A percentile compares a stretch with the other conserved stretches of the same genome.
Evolutionary conservation across 331 rosid species (phyloP).

Genomic region (Dryas integrifolia): DNA sequence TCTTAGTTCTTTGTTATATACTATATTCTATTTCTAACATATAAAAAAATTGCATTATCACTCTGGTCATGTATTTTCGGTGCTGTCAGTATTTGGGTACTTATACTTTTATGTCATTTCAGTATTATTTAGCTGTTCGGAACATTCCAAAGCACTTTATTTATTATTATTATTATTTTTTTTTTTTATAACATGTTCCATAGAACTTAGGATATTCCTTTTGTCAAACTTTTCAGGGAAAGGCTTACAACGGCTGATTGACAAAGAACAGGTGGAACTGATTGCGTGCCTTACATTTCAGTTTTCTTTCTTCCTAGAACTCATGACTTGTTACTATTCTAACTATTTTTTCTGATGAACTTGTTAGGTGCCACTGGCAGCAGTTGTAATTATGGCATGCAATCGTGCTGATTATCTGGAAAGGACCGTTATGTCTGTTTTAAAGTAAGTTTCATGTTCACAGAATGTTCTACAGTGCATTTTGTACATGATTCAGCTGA

Average conservation of each 20-base stretch:
- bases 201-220: conserved; percentile 33
- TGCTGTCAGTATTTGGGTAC: background rate
- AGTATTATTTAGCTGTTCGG: conserved; percentile 10
- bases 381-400: conserved; percentile 98
- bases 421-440: conserved; percentile 70
- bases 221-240: conserved; percentile 58
- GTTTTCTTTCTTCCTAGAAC: conserved; percentile 23
- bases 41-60: too few relatives aligned
- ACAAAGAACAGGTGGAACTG: conserved; percentile 63
- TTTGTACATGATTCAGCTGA: conserved; percentile 27
- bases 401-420: conserved; percentile 94
- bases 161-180: background rate
- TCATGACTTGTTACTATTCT: conserved; percentile 19
- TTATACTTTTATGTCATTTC: conserved; percentile 4
- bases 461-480: conserved; percentile 12
- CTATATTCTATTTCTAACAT: background rate
- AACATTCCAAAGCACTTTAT: background rate
- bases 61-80: background rate
- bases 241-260: conserved; percentile 55
- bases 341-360: conserved; percentile 28
- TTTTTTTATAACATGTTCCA: conserved; percentile 11
- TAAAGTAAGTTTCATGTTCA: conserved; percentile 54
- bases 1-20: background rate
- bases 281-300: conserved; percentile 22
- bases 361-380: conserved; percentile 87